Percentiles rank a stretch among this genome's conserved stretches.
Conservation (phyloP, 169 alveolate genomes). For the Plasmodium fragile region DNA sequence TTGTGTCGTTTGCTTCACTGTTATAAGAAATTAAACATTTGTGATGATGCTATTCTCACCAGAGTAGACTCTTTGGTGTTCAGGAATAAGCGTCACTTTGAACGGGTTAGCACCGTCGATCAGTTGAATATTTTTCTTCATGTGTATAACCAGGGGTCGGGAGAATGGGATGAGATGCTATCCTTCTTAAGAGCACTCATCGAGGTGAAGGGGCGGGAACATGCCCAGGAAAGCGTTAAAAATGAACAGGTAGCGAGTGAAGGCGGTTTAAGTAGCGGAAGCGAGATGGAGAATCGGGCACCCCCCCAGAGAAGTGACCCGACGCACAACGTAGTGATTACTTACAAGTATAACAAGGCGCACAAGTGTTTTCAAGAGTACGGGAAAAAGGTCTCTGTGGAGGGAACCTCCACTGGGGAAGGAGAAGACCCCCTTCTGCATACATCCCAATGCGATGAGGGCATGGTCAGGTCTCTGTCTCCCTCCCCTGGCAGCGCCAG, state of each 20-base stretch:
- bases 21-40: slow-evolving; percentile 1
- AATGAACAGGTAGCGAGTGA: not conserved
- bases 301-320: not conserved
- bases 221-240: not conserved
- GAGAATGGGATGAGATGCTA: slow-evolving; percentile 63
- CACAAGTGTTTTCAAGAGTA: slow-evolving; percentile 24
- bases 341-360: slow-evolving; percentile 45
- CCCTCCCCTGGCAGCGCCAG: not conserved
- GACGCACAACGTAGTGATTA: slow-evolving; percentile 11
- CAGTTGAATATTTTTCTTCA: slow-evolving; percentile 35
- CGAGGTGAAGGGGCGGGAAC: not conserved
- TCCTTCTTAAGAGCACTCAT: not conserved
- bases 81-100: slow-evolving; percentile 44
- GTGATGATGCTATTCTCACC: slow-evolving; percentile 43
- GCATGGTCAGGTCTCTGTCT: not conserved
- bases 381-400: not conserved
- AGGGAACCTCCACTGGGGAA: not conserved
- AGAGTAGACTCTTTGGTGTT: slow-evolving; percentile 30
- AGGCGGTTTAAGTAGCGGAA: not conserved
- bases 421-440: not conserved
- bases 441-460: not conserved
- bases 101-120: slow-evolving; percentile 11
- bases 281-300: not conserved
- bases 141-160: slow-evolving; percentile 15
- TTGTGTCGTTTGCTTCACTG: slow-evolving; percentile 28